Evolutionary conservation across 306 rosid species (phyloP).

Genomic region (Betula pendula): DNA sequence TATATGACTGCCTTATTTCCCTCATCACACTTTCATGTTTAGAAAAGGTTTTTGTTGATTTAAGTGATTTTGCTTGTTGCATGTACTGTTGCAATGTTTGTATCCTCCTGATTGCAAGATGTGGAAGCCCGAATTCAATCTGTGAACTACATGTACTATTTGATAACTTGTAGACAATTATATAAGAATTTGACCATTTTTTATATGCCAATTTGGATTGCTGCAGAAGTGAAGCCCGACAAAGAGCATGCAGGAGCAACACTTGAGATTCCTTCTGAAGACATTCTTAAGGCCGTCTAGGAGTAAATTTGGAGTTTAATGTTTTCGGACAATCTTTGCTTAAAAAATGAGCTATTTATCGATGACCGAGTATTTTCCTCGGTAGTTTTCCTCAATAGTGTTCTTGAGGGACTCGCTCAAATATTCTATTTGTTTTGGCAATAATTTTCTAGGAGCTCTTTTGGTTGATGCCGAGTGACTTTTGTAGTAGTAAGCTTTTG

Average conservation of each 20-base stretch:
- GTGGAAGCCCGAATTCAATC: background rate
- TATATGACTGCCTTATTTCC: background rate
- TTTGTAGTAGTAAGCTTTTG: background rate
- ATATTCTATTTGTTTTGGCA: background rate
- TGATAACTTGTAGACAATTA: background rate
- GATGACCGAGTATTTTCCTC: background rate
- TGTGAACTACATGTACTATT: background rate
- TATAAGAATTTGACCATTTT: background rate
- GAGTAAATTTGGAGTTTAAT: background rate
- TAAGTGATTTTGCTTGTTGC: background rate
- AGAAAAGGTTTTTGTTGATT: background rate
- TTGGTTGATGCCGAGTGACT: background rate
- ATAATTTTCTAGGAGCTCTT: background rate
- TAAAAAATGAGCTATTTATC: background rate
- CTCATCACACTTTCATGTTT: background rate
- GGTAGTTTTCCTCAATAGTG: background rate
- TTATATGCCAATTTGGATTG: conserved; percentile 21
- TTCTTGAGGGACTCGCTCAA: background rate
- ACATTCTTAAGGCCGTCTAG: conserved; percentile 26
- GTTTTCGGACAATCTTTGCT: background rate
- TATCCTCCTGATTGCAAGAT: background rate
- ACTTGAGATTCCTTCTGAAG: conserved; percentile 87
- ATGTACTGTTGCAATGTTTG: conserved; percentile 7
- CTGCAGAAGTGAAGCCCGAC: conserved; percentile 70
- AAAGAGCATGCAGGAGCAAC: conserved; percentile 88